phyloP scores from a whole-genome alignment of 164 flowering plant species.

The Sextonia rubra region DNA sequence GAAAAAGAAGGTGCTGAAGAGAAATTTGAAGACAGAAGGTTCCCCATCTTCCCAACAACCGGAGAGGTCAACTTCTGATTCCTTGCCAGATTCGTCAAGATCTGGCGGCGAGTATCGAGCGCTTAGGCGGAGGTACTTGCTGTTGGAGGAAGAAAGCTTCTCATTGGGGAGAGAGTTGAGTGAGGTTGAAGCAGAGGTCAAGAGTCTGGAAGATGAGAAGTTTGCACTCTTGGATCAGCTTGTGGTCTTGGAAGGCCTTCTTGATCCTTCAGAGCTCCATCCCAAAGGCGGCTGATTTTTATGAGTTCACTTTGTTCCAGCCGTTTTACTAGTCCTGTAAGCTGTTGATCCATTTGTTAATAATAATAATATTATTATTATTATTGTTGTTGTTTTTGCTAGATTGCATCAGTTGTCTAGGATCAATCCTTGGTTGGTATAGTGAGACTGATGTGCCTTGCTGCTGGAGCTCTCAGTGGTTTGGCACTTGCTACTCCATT shows the following conservation, averaged over 20 bases:
- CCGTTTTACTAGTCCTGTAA: not conserved
- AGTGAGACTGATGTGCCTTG: too few relatives aligned
- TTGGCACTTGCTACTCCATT: not conserved
- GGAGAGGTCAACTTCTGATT: constrained; percentile 56
- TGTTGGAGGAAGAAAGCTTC: constrained; percentile 75
- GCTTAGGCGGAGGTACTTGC: constrained; percentile 65
- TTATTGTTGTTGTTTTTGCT: too few relatives aligned
- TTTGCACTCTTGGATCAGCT: constrained; percentile 74
- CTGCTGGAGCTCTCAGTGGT: too few relatives aligned
- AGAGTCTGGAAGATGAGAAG: constrained; percentile 70
- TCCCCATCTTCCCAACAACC: constrained; percentile 39
- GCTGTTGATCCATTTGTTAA: not conserved
- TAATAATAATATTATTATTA: not conserved
- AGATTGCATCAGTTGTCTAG: too few relatives aligned
- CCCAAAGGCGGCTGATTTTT: constrained; percentile 10
- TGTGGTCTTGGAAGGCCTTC: constrained; percentile 84
- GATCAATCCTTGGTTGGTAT: too few relatives aligned
- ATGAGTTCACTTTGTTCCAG: not conserved
- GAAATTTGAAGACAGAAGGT: constrained; percentile 31
- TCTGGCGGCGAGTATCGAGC: constrained; percentile 55
- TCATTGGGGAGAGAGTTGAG: constrained; percentile 45
- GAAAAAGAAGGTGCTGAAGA: constrained; percentile 37
- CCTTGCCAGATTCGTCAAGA: constrained; percentile 49
- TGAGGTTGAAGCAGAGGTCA: constrained; percentile 56
- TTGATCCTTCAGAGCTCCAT: constrained; percentile 69